These are phyloP conservation scores for Tetrapyrgos nigripes DNA, from an alignment of 1,284 basidiomycete genomes.

Conservation along the genomic window DNA sequence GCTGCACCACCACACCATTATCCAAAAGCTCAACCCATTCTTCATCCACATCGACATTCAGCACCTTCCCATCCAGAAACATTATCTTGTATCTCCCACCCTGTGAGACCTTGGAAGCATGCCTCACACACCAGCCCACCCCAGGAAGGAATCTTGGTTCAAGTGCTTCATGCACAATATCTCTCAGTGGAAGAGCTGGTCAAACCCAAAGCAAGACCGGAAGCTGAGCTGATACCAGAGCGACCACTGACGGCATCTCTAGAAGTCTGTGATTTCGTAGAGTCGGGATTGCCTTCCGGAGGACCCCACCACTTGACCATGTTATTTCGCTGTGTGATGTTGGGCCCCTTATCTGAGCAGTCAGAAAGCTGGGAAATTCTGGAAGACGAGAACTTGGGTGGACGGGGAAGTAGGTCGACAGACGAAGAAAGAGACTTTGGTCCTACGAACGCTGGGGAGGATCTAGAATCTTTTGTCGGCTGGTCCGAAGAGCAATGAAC, in stretches of 20 bases:
- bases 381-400: constrained; percentile 26
- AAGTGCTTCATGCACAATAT: background rate
- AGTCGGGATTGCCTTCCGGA: too few relatives aligned
- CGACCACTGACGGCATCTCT: background rate
- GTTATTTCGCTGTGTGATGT: constrained; percentile 3
- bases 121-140: constrained; percentile 52
- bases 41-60: constrained; percentile 51
- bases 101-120: constrained; percentile 39
- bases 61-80: constrained; percentile 50
- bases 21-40: constrained; percentile 44
- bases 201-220: too few relatives aligned
- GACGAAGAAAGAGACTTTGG: constrained; percentile 22
- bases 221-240: background rate
- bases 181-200: too few relatives aligned
- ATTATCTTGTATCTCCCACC: constrained; percentile 49
- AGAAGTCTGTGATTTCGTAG: background rate
- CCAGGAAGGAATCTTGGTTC: constrained; percentile 45
- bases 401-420: constrained; percentile 29
- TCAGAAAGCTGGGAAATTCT: background rate
- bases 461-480: background rate
- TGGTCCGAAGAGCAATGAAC: too few relatives aligned
- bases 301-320: too few relatives aligned
- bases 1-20: constrained; percentile 34
- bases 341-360: background rate
- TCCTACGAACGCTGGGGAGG: background rate